Evolutionary conservation across 148 eudicot genomes (phyloP).

Genomic region (Nyssa sinensis): DNA sequence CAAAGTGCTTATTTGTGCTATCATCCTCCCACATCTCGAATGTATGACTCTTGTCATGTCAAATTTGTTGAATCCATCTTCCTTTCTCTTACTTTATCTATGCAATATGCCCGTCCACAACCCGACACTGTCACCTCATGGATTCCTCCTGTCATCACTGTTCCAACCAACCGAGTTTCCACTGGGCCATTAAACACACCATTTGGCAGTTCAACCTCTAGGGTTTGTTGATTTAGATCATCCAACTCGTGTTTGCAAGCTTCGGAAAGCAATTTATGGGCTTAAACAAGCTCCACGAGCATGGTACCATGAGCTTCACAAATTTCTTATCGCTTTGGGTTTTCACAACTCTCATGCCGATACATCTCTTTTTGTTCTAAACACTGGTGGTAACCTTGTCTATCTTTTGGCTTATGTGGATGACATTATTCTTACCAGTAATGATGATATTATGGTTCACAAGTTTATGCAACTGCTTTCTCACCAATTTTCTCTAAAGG

Average conservation of each 20-base stretch:
- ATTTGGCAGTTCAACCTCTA: background rate
- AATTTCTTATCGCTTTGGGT: background rate
- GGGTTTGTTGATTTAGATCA: background rate
- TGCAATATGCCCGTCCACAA: no score
- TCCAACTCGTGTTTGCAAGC: no score
- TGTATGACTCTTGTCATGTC: background rate
- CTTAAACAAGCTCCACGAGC: slow-evolving; percentile 11
- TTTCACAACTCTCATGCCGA: no score
- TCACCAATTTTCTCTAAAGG: background rate
- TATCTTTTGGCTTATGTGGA: no score
- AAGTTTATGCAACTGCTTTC: background rate
- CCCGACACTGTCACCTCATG: background rate
- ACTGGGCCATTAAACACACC: background rate
- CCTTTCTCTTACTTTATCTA: no score
- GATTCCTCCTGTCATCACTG: background rate
- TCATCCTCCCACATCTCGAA: background rate
- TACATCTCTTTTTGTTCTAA: no score
- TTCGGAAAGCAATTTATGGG: no score
- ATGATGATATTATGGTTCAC: no score
- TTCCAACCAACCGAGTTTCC: background rate
- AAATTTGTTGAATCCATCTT: no score
- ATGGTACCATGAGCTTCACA: background rate
- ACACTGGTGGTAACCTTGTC: no score
- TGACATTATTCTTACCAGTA: no score
- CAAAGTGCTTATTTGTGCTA: slow-evolving; percentile 5